A percentile compares a stretch with the other conserved stretches of the same genome.
Conservation (phyloP, 805 yeast species). For the Lipomyces spencermartinsiae region DNA sequence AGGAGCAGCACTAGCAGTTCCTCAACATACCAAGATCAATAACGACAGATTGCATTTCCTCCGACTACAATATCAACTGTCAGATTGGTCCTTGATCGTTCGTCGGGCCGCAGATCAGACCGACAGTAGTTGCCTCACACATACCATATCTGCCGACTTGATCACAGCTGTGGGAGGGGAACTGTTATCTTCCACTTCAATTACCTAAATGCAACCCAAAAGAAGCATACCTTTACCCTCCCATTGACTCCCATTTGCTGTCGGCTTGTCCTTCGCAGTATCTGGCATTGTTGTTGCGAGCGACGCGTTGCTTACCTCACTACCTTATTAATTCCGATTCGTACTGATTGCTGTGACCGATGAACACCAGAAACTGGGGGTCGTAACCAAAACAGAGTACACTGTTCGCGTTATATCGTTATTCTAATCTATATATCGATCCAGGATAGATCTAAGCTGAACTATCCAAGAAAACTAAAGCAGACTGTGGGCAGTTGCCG, state of each 20-base stretch:
- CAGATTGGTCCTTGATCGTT: neutral
- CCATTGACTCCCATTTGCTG: slow-evolving; percentile 23
- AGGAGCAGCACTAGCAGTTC: neutral
- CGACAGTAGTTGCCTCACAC: slow-evolving; percentile 12
- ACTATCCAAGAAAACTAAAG: too few relatives aligned
- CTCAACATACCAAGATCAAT: slow-evolving; percentile 41
- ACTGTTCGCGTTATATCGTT: too few relatives aligned
- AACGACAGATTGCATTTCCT: slow-evolving; percentile 44
- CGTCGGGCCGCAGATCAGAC: neutral
- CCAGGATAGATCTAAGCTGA: too few relatives aligned
- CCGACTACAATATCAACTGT: slow-evolving; percentile 33
- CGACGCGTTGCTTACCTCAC: neutral
- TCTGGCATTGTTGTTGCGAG: slow-evolving; percentile 15
- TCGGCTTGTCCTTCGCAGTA: slow-evolving; percentile 7
- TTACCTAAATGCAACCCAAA: neutral
- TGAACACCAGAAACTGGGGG: neutral
- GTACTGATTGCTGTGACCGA: neutral
- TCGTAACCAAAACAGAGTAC: too few relatives aligned
- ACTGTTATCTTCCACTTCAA: neutral
- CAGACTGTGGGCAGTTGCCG: too few relatives aligned
- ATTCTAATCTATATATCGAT: too few relatives aligned
- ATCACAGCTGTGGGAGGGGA: slow-evolving; percentile 36
- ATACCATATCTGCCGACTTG: slow-evolving; percentile 47
- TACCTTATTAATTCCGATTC: neutral
- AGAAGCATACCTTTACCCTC: slow-evolving; percentile 31